Evolutionary conservation across 164 flowering plant genomes (phyloP), one percentile per base, ranked within the genome.

Genomic region (Piper longum): DNA sequence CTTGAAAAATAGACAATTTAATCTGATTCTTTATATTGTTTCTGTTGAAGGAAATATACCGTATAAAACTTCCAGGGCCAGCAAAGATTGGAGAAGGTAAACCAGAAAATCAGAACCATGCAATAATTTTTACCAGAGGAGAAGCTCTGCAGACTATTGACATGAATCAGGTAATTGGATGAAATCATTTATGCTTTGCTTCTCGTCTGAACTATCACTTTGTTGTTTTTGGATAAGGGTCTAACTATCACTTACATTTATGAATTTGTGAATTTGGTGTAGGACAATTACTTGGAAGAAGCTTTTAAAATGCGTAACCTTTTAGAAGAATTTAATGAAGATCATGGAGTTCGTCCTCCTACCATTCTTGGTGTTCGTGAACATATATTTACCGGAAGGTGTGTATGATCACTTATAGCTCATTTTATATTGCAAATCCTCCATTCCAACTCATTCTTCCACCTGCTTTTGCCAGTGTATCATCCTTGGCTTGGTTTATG

Each of bases 251-350:
- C 36, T 26, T 26, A 26, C 36, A 26, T 26, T 26, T 26, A 26
- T 26, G 36, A 26, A 26, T 26, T 26, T 26, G 36, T 26, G 36
- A 26, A 11, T 39, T 6, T 56, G 12, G 63, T 69, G 61, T 69
- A 95, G 99, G 99, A 95, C 67, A 91, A 95, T 72, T 95, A 95
- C 75, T 71, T 95, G 79, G 99, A 95, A 85, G 99, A 95, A 84
- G 99, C 99, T 70, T 77, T 95, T n/a, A 95, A 95, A 78, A 89
- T 95, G 97, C 89, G 99, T 36, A 95, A 95, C 68, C 90, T 95
- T 54, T 75, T 95, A 66, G 90, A 95, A 80, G 99, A 95, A 74
- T 91, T 95, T 64, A 82, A 85, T 70, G 90, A 89, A 69, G 85
- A 91, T 64, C 98, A 91, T 75, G 96, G 96, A 54, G 83, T 87